These are phyloP conservation scores for Plectranthus barbatus DNA, from an alignment of 257 asterid species.

Conservation along the genomic window DNA sequence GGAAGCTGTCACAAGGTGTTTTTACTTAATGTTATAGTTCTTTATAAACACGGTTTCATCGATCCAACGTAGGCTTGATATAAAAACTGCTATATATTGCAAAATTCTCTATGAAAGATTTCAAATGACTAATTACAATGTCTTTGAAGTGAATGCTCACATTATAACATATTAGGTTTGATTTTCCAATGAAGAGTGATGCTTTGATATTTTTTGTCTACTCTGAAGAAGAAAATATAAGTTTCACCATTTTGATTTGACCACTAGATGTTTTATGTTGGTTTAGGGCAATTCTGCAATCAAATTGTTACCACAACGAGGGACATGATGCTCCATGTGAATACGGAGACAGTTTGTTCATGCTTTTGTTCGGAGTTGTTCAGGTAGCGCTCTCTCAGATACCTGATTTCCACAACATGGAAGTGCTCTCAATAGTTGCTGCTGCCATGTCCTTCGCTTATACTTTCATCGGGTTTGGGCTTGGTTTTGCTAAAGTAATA, in stretches of 20 bases:
- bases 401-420: slow-evolving; percentile 53
- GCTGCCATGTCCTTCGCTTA: slow-evolving; percentile 54
- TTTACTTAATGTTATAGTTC: background rate
- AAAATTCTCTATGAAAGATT: background rate
- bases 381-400: slow-evolving; percentile 53
- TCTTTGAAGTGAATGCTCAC: background rate
- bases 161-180: background rate
- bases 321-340: slow-evolving; percentile 52
- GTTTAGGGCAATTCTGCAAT: slow-evolving; percentile 48
- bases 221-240: background rate
- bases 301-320: slow-evolving; percentile 51
- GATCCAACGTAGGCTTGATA: background rate
- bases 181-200: background rate
- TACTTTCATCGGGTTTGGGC: slow-evolving; percentile 43
- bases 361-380: slow-evolving; percentile 45
- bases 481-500: slow-evolving; percentile 38
- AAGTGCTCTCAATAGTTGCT: slow-evolving; percentile 44
- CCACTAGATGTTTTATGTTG: background rate
- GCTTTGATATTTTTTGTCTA: background rate
- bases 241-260: background rate
- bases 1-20: background rate
- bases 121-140: background rate
- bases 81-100: background rate
- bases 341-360: slow-evolving; percentile 34
- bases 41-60: background rate